Evolutionary conservation across 495 filamentous ascomycete genomes (phyloP).

Genomic region (Halenospora varia): DNA sequence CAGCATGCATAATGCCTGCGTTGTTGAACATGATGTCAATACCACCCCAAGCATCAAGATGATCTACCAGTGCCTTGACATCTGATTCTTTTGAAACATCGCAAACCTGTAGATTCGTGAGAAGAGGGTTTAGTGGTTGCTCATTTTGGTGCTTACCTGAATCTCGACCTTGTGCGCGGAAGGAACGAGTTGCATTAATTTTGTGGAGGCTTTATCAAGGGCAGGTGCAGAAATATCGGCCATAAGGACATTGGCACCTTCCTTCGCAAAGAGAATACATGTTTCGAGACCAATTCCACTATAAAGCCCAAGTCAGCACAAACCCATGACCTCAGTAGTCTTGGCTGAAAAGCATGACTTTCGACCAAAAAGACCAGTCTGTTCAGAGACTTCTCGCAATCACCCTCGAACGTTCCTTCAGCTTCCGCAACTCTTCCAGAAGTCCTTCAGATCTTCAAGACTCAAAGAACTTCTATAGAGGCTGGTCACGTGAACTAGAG

Average conservation of each 20-base stretch:
- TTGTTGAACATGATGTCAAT: conserved; percentile 98
- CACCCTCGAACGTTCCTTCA: no score
- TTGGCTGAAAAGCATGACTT: no score
- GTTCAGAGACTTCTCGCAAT: no score
- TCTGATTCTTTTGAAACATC: conserved; percentile 69
- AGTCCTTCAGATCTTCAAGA: no score
- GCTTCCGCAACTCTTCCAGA: no score
- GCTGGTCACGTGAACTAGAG: no score
- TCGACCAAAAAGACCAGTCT: no score
- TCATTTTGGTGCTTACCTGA: conserved; percentile 35
- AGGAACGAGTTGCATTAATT: conserved; percentile 69
- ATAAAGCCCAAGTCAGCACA: neutral
- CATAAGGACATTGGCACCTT: conserved; percentile 86
- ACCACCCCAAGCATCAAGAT: conserved; percentile 82
- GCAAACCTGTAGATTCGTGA: conserved; percentile 36
- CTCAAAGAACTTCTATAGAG: no score
- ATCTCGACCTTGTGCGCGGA: conserved; percentile 56
- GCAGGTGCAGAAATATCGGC: conserved; percentile 75
- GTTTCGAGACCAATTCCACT: conserved; percentile 98
- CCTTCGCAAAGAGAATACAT: conserved; percentile 81
- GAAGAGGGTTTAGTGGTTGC: neutral
- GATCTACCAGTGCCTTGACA: conserved; percentile 65
- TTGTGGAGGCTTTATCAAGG: conserved; percentile 63
- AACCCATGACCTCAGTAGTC: no score
- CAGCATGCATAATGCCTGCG: conserved; percentile 93